Evolutionary conservation across 495 filamentous ascomycete species (phyloP), one percentile per base, ranked within the genome.

Genomic region (Talaromyces nanjingensis): DNA sequence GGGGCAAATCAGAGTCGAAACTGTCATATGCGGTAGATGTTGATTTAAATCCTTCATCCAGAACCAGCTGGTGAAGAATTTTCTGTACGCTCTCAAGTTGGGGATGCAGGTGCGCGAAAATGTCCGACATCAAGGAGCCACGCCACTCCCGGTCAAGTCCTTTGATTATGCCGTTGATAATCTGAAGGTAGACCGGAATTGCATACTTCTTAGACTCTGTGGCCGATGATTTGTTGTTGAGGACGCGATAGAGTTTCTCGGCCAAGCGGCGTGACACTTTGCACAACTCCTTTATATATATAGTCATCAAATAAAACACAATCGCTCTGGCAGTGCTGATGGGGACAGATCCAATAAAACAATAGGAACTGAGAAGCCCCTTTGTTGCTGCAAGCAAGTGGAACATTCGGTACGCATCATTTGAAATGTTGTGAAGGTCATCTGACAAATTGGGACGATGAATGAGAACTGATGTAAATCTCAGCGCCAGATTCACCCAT

Each of bases 241-340:
- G 12, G 7, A 49, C 25, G 0, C 52, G 52, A 18, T 57, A 65
- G 9, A 71, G 45, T 1, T 5, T n/a, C 16, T 34, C 18, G 29
- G 58, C 66, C 54, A 71, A 65, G 0, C 16, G 18, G 11, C 42
- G 12, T 20, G 69, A 69, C 33, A 34, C 33, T 2, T 66, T 29
- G 18, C 29, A 64, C 1, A 71, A 47, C 6, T 29, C 42, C 3
- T 31, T 49, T 14, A 53, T 33, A 37, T 53, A 65, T 22, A 49
- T 18, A n/a, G 49, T 33, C 24, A 71, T 39, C 0, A 67, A n/a
- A 29, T 59, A 63, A 27, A 66, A 66, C 42, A 65, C 52, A 0
- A 61, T 25, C 1, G 67, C 54, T 22, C 65, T 60, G 20, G 60
- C 66, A 2, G 25, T 24, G 3, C 11, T 34, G 18, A 64, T 12